Evolutionary conservation across 179 eudicot species (phyloP), one percentile per base, ranked within the genome.

Genomic region (Camellia oleifera): DNA sequence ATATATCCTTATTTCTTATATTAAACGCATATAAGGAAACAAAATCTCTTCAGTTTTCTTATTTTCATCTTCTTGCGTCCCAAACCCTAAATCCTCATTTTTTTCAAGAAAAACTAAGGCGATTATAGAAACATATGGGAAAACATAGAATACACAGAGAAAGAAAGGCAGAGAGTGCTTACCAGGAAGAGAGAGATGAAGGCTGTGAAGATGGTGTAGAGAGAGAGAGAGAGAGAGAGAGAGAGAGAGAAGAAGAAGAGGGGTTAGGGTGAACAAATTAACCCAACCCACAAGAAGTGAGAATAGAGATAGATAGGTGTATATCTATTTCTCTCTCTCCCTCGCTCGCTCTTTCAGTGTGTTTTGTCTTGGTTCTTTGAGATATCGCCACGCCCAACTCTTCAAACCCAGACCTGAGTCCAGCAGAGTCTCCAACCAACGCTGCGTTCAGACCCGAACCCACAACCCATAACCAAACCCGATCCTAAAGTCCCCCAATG

Each of bases 351-450:
- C 45, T 20, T 13, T 26, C 62, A 3, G 15, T 26, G 14, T 26
- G 65, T 18, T 4, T 61, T n/a, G 20, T 6, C 8, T 17, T n/a
- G 18, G 12, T 4, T 54, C 48, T 73, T 12, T 32, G 69, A 62
- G 68, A 12, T 60, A 44, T 62, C 44, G 69, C 69, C 40, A 76
- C 78, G 78, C 68, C 68, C n/a, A 76, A 13, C 13, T 14, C 45
- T 69, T 18, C 78, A 18, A 26, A 69, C 61, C 78, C 56, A 1
- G 78, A 45, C 77, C 74, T 48, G 57, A 52, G 40, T 45, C 40
- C 65, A 61, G 17, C 45, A 3, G 70, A 63, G 79, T 45, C 58
- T 70, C 70, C 79, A 62, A 50, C 79, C 79, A 62, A 50, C 79
- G 79, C 70, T 20, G 69, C 40, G 40, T 76, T 63, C 52, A 1